Evolutionary conservation across 768 basidiomycete species (phyloP), one percentile per base, ranked within the genome.

Genomic region (Phaffia australis): DNA sequence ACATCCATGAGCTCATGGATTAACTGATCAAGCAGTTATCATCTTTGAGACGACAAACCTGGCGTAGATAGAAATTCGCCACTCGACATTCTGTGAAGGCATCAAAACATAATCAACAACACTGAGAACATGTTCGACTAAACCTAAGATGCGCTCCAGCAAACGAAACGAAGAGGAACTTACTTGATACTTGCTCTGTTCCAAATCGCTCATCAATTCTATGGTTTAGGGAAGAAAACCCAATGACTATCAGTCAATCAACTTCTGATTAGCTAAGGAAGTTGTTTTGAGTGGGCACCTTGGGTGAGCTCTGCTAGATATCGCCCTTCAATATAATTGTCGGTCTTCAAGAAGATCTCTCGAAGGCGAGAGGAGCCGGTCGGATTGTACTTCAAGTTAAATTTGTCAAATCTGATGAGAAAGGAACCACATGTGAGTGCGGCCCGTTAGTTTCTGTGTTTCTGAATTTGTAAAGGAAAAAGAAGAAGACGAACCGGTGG

Each of bases 171-270:
- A 30, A 3, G 35, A 27, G 21, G 16, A 27, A 48, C 77, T 56
- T 75, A 88, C 89, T 81, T 98, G 95, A 73, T 99, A 99, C 77
- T 99, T 99, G 80, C 88, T 92, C 75, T 95, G 91, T 75, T 98
- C 91, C 35, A 98, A 77, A 83, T 99, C 95, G n/a, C 81, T 87
- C 84, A 98, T 97, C 51, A 98, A 80, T 81, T 99, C 95, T 97
- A 73, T 27, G 11, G 7, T 21, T 30, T 15, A n/a, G n/a, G 19
- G 30, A n/a, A 52, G n/a, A 29, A 3, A 47, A 4, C 11, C 48
- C 47, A 25, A 15, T 55, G 27, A 42, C n/a, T 19, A 51, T 59
- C 30, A 64, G 48, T 14, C 15, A 19, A 23, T 15, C 19, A 27
- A 61, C 18, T 19, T 7, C 11, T 6, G 50, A 23, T 27, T 23